phyloP scores from a whole-genome alignment of 352 stramenopile genomes.

The Globisporangium radiosum region DNA sequence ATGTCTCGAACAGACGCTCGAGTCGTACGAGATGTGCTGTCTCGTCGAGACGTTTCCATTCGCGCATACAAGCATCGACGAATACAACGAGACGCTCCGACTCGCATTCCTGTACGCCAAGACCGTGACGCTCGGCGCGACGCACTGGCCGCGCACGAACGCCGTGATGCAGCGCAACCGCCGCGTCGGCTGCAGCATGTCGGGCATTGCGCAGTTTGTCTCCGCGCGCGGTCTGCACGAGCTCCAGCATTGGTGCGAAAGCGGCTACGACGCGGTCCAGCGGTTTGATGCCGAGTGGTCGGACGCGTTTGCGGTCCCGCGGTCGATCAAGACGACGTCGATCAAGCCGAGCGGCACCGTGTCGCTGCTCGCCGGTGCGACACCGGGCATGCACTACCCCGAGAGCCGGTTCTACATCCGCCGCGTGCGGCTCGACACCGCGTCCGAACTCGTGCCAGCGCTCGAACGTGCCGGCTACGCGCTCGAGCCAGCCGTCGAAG shows the following conservation, averaged over 20 bases:
- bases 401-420: conserved; percentile 92
- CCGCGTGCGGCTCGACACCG: conserved; percentile 78
- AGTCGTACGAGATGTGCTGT: conserved; percentile 94
- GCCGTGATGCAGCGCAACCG: conserved; percentile 90
- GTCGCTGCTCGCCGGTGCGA: conserved; percentile 88
- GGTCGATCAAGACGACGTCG: conserved; percentile 92
- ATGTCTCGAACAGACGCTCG: conserved; percentile 87
- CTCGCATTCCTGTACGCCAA: conserved; percentile 91
- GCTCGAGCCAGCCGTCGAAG: conserved; percentile 69
- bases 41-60: conserved; percentile 92
- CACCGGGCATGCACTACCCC: conserved; percentile 91
- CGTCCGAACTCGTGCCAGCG: conserved; percentile 74
- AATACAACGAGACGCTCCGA: conserved; percentile 85
- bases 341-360: conserved; percentile 90
- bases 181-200: conserved; percentile 91
- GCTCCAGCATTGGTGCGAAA: conserved; percentile 84
- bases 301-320: conserved; percentile 67
- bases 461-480: conserved; percentile 68
- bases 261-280: conserved; percentile 78
- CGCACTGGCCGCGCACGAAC: conserved; percentile 90
- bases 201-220: conserved; percentile 91
- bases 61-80: conserved; percentile 79
- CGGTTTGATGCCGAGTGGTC: conserved; percentile 62
- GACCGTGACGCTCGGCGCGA: conserved; percentile 90
- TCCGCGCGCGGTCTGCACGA: conserved; percentile 67